Base-by-base conservation (phyloP, 495 filamentous ascomycete genomes). In the Daldinia caldariorum region DNA sequence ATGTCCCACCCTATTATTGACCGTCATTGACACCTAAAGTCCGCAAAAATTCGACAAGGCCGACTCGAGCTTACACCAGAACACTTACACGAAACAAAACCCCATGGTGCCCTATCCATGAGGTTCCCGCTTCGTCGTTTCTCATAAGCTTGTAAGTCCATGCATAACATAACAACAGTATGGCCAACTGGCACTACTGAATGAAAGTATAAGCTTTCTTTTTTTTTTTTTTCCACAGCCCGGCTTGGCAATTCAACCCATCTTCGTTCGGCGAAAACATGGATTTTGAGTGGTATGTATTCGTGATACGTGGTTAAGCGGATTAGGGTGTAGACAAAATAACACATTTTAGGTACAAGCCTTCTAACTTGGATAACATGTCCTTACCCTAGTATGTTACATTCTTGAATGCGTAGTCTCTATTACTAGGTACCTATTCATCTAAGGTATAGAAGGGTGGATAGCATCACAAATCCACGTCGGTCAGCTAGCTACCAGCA, bases 141-240 rank as follows among this genome's bases (percentile, higher is more conserved):
- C 39, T 26, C n/a, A 39, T 57, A 29, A 53, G 31, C 49, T 12
- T 29, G 31, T 29, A 62, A 35, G 26, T 20, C 16, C 29, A 29
- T 49, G 3, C 49, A 41, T 50, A 26, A 26, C n/a, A n/a, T n/a
- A n/a, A n/a, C n/a, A n/a, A n/a, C 3, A 26, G 26, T 26, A 26
- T 26, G 26, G 37, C 34, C 26, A 59, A 49, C 20, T 56, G 39
- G 58, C 38, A 66, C n/a, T 18, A 0, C 13, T 26, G 29, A n/a
- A 57, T 14, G 5, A 26, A 53, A 59, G 20, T 37, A 63, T 60
- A 64, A 69, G 66, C 66, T 69, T 69, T 26, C 5, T 6, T 63
- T 26, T 29, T 13, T 9, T 6, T 63, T 26, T 29, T 13, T 9
- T 38, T n/a, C 22, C 61, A 69, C 22, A 63, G 47, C 67, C 59